Conservation (phyloP, 495 filamentous ascomycete species). For the Trichoderma virens region DNA sequence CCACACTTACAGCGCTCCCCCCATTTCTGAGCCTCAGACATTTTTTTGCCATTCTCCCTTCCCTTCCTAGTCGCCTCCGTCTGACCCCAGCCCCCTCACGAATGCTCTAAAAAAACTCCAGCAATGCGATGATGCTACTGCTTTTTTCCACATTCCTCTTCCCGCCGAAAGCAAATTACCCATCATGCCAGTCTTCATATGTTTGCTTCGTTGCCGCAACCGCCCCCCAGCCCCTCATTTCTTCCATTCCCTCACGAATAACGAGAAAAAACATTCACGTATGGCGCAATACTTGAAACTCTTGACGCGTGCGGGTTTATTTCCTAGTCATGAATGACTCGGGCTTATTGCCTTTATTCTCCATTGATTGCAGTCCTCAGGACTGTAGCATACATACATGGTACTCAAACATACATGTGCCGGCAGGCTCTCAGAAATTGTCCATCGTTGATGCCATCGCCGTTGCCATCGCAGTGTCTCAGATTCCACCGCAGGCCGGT, state of each 20-base stretch:
- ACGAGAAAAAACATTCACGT: not conserved
- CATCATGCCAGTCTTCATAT: not conserved
- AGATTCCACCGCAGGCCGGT: not conserved
- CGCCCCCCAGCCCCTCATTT: not conserved
- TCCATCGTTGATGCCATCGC: not conserved
- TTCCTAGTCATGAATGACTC: not conserved
- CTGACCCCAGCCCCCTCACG: not conserved
- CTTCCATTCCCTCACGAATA: not conserved
- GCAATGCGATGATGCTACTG: too few species aligned
- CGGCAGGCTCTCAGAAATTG: not conserved
- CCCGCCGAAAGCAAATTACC: not conserved
- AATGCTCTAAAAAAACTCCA: not conserved
- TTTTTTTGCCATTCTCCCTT: too few species aligned
- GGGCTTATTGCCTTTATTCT: not conserved
- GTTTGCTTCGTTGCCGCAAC: not conserved
- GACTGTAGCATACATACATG: conserved; percentile 3
- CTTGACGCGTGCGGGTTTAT: not conserved
- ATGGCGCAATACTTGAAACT: not conserved
- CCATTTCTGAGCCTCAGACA: too few species aligned
- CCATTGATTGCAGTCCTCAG: not conserved
- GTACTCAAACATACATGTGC: conserved; percentile 7
- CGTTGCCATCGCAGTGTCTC: not conserved
- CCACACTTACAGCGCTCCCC: too few species aligned
- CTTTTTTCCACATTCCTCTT: not conserved
- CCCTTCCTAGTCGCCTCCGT: too few species aligned